phyloP scores from a whole-genome alignment of 257 asterid species.

The Solanum ossicruentum region DNA sequence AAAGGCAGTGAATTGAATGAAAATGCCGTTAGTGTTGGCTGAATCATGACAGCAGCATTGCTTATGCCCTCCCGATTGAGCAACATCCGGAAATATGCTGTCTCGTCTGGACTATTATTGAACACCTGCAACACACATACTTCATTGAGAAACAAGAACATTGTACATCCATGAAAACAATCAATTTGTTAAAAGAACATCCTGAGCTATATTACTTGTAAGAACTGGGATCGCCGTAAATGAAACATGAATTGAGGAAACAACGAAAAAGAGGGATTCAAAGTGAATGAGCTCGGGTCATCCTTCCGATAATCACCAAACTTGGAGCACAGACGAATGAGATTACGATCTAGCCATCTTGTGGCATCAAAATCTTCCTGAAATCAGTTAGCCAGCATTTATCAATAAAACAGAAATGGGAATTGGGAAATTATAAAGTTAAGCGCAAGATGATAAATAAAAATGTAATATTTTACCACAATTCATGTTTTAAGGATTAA shows the following conservation, averaged over 20 bases:
- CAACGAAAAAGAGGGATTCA: slow-evolving; percentile 72
- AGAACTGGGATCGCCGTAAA: slow-evolving; percentile 91
- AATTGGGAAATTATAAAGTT: neutral
- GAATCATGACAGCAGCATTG: slow-evolving; percentile 97
- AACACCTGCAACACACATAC: slow-evolving; percentile 47
- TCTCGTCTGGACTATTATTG: slow-evolving; percentile 97
- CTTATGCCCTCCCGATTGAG: slow-evolving; percentile 82
- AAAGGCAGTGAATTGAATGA: slow-evolving; percentile 77
- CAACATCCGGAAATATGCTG: slow-evolving; percentile 92
- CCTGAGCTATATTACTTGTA: slow-evolving; percentile 46
- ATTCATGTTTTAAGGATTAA: neutral
- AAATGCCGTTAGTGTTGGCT: slow-evolving; percentile 80
- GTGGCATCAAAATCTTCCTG: slow-evolving; percentile 97
- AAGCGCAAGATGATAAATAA: neutral
- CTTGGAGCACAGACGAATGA: slow-evolving; percentile 88
- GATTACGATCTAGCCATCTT: slow-evolving; percentile 91
- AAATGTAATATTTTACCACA: neutral
- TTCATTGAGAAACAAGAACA: neutral
- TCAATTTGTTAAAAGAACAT: neutral
- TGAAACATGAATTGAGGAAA: slow-evolving; percentile 97
- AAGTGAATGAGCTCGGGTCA: slow-evolving; percentile 76
- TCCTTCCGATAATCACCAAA: slow-evolving; percentile 98
- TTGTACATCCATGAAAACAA: neutral
- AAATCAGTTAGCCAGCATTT: neutral
- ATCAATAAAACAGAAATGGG: neutral